phyloP scores from a whole-genome alignment of 2,329 filamentous ascomycete genomes.

The Exophiala lecanii-corni region DNA sequence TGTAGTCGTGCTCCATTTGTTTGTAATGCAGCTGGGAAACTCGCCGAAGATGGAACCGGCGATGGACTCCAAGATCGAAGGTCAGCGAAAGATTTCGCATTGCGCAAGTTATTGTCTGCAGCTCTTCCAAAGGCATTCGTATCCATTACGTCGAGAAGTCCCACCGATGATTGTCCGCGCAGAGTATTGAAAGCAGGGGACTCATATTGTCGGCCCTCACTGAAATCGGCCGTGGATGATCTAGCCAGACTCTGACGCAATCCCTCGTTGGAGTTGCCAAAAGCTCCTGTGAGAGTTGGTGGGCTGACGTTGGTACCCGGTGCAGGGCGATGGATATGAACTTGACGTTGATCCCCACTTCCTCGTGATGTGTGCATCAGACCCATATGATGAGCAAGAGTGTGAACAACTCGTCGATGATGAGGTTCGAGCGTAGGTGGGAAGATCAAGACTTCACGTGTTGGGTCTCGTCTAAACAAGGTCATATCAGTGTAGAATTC shows the following conservation, averaged over 20 bases:
- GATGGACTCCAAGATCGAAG: slow-evolving; percentile 92
- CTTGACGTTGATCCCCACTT: slow-evolving; percentile 77
- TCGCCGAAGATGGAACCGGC: slow-evolving; percentile 81
- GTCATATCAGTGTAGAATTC: slow-evolving; percentile 86
- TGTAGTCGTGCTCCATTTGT: slow-evolving; percentile 60
- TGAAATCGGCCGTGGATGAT: slow-evolving; percentile 96
- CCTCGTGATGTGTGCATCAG: slow-evolving; percentile 88
- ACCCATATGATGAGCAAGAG: slow-evolving; percentile 90
- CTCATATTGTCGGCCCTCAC: slow-evolving; percentile 69
- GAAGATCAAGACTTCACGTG: slow-evolving; percentile 78
- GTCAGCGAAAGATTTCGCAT: slow-evolving; percentile 95
- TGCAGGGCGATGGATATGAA: slow-evolving; percentile 69
- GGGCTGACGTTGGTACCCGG: slow-evolving; percentile 54
- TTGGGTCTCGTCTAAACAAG: slow-evolving; percentile 76
- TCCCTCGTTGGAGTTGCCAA: slow-evolving; percentile 59
- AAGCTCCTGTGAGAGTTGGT: slow-evolving; percentile 47
- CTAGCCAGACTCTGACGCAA: slow-evolving; percentile 82
- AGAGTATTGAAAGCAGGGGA: slow-evolving; percentile 62
- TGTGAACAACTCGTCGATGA: slow-evolving; percentile 87
- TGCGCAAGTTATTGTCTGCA: slow-evolving; percentile 66
- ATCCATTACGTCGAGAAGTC: slow-evolving; percentile 80
- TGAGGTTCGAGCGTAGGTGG: slow-evolving; percentile 72
- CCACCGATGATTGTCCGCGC: slow-evolving; percentile 68
- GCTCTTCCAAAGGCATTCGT: slow-evolving; percentile 63
- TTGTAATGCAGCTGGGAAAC: slow-evolving; percentile 68